Evolutionary conservation across 2,329 filamentous ascomycete species (phyloP), one percentile per base, ranked within the genome.

Genomic region (Xylaria multiplex): DNA sequence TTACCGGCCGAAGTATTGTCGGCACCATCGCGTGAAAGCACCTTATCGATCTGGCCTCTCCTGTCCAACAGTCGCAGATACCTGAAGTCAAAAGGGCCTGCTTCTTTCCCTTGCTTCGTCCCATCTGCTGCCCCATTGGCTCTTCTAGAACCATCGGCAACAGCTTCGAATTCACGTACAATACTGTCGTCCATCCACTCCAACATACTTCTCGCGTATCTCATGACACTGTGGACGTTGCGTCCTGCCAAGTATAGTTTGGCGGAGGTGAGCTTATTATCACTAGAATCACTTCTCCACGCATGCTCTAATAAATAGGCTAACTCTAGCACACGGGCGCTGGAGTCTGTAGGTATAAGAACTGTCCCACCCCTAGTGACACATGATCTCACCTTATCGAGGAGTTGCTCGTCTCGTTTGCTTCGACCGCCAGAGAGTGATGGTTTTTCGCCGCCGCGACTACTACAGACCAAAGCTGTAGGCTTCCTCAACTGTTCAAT

Each of bases 171-270:
- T 73, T 98, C 95, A 61, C 93, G 90, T 48, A 97, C 91, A 65
- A 99, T 96, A 64, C 90, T 91, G 75, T 97, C 94, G 76, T 98
- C 94, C 94, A 99, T 98, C 96, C 96, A 99, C 76, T 99, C 96
- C 37, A 99, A 83, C 92, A 99, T 97, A 77, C 95, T 97, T 71
- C 94, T 87, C 30, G 95, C 92, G 71, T 97, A 93, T 59, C 93
- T 87, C 85, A 98, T 92, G 0, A 94, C 97, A 68, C 93, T 94
- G 64, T 92, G 90, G 69, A 93, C 91, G 67, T 93, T 97, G 65
- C 90, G 90, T 45, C 93, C 94, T 0, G 94, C 95, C 49, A 99
- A 83, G 76, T 93, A 97, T 0, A 97, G 83, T 72, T 85, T 88
- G 0, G 86, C 81, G 0, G 82, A 79, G 61, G 82, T 82, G 16